Conservation (phyloP, 2,329 filamentous ascomycete species). For the Macroventuria anomochaeta region DNA sequence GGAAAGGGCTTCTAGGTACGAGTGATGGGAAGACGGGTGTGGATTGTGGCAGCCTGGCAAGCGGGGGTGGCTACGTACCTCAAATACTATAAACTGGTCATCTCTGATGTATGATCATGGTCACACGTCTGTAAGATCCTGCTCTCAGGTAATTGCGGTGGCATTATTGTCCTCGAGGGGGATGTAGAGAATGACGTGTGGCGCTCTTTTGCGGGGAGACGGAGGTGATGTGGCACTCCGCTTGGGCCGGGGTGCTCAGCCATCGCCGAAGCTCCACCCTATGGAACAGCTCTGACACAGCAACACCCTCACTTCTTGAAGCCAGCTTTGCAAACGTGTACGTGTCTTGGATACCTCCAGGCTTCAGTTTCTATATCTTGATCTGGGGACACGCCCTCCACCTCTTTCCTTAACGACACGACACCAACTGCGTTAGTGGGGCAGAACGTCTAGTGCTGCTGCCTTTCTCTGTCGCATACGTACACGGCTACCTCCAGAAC, state of each 20-base stretch:
- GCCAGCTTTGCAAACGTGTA: constrained; percentile 2
- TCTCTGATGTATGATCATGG: no score
- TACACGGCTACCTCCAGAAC: constrained; percentile 2
- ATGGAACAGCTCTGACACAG: constrained; percentile 29
- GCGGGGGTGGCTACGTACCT: neutral
- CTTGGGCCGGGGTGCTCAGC: constrained; percentile 13
- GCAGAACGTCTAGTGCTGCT: constrained; percentile 14
- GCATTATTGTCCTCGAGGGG: neutral
- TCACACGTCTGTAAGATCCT: neutral
- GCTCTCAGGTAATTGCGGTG: neutral
- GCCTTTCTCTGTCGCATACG: constrained; percentile 22
- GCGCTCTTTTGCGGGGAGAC: constrained; percentile 10
- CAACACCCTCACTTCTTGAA: constrained; percentile 14
- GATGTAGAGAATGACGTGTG: constrained; percentile 6
- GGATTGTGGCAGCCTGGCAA: neutral
- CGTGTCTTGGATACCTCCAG: neutral
- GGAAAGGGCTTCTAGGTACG: constrained; percentile 56
- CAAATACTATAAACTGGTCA: neutral
- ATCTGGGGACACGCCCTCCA: neutral
- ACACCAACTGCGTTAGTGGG: constrained; percentile 6
- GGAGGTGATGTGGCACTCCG: constrained; percentile 18
- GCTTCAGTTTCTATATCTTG: neutral
- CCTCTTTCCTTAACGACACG: neutral
- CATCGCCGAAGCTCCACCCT: constrained; percentile 10
- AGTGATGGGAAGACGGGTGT: neutral